These are phyloP conservation scores for Aphanomyces euteiches DNA, from an alignment of 352 stramenopile species.

Conservation along the genomic window DNA sequence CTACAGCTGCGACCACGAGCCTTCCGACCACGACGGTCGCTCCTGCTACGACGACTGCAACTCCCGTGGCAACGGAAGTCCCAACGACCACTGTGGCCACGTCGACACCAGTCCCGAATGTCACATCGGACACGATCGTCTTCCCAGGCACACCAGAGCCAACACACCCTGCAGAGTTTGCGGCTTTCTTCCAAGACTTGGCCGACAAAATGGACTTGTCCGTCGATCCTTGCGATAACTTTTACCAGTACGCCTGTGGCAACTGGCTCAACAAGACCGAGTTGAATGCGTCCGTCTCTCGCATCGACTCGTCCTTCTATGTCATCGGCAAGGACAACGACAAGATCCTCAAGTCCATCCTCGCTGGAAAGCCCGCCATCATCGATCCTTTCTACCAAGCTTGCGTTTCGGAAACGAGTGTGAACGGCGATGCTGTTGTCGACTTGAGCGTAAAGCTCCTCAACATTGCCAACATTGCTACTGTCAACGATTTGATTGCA, in stretches of 20 bases:
- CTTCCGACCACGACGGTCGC: not conserved
- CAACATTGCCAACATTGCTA: slow-evolving; percentile 41
- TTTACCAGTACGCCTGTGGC: slow-evolving; percentile 72
- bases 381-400: slow-evolving; percentile 53
- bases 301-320: slow-evolving; percentile 72
- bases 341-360: slow-evolving; percentile 47
- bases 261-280: slow-evolving; percentile 54
- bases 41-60: not conserved
- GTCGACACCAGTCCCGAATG: not conserved
- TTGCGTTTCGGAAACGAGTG: slow-evolving; percentile 44
- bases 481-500: slow-evolving; percentile 43
- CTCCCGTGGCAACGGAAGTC: not conserved
- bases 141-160: not conserved
- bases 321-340: slow-evolving; percentile 81
- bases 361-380: slow-evolving; percentile 43
- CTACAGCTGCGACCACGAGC: not conserved
- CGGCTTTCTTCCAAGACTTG: slow-evolving; percentile 44
- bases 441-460: slow-evolving; percentile 43
- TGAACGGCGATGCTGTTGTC: slow-evolving; percentile 42
- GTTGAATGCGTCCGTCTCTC: slow-evolving; percentile 51
- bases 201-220: slow-evolving; percentile 51
- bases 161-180: slow-evolving; percentile 4
- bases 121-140: not conserved
- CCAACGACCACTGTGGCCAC: not conserved
- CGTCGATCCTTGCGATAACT: slow-evolving; percentile 65